Evolutionary conservation across 805 yeast genomes (phyloP), one percentile per base, ranked within the genome.

Genomic region (Cyberlindnera petersonii): DNA sequence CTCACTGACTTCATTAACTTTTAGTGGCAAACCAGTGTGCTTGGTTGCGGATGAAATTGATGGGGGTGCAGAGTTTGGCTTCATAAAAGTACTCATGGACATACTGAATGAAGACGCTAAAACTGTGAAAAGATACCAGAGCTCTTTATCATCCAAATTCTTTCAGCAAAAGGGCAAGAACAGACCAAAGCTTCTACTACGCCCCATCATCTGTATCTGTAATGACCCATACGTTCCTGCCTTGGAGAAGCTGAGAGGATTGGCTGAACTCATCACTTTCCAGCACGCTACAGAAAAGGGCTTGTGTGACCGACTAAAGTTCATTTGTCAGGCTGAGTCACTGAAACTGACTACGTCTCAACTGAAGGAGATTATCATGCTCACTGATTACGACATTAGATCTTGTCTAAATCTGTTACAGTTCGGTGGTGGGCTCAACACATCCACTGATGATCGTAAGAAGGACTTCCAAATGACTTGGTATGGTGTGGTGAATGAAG

Each of bases 171-270:
- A 55, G 29, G 55, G 55, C 17, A 61, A 65, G 37, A 64, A 60
- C 36, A 62, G 56, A 33, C 59, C 65, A 9, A 65, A 63, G 24
- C 61, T 79, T 5, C 59, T 93, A 30, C 67, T 71, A 50, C 71
- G 98, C 48, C 98, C 98, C 2, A 86, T 93, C 15, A 86, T 91
- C 38, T 89, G 95, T 29, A 77, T 93, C 40, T 94, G 97, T 58
- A 93, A 91, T 55, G 95, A 93, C 54, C 70, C 85, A 2, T 88
- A 85, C 58, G 74, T 86, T 0, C 75, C 79, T 3, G 76, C 85
- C 1, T 66, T 91, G 61, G 94, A 86, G 37, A 78, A 76, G 40
- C 65, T 91, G 44, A 75, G 91, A 44, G 82, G 82, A 0, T 63
- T 71, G 43, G 77, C 91, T 46, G 96, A 91, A 52, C 68, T 85